Base-by-base conservation (phyloP, 2,329 filamentous ascomycete genomes). In the Colletotrichum zoysiae region DNA sequence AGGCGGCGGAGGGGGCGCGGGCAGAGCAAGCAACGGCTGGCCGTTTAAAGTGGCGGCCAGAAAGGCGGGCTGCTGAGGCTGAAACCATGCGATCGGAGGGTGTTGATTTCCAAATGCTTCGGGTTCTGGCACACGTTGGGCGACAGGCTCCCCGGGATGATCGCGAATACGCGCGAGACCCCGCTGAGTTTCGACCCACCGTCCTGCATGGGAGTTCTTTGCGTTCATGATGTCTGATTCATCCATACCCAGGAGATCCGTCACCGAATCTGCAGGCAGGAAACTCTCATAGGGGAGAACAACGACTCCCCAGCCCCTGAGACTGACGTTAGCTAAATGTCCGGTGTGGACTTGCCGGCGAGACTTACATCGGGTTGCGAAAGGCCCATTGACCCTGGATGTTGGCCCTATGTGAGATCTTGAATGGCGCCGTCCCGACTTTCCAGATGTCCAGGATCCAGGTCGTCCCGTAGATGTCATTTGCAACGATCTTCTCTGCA, bases 361-460 rank as follows among this genome's bases (percentile, higher is more conserved):
- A n/a, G 18, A 56, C 69, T 56, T 51, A 70, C 69, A 58, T 70
- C 9, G 65, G 59, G 12, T 53, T 1, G 76, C 76, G 18, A 46
- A 64, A 40, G 60, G 67, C 12, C 78, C 78, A 46, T 14, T 65
- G 69, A 6, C 46, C 38, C 40, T 61, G 55, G 6, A 68, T 16
- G 5, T 59, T 64, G 23, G 67, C 67, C 38, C 72, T 59, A 58
- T 68, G 74, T 26, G 56, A 62, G 42, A 67, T 73, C 42, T 44
- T 65, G 44, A 70, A 33, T 30, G 64, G 63, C 38, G 66, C 67
- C 50, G 75, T 75, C 9, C 65, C 59, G 3, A 77, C 68, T 46
- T 80, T 82, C 87, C 87, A 90, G 18, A 90, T 88, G 55, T 87
- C 81, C 53, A 87, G 81, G 16, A 89, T 71, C 84, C 86, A 89